phyloP scores from a whole-genome alignment of 2,329 filamentous ascomycete genomes.

The Xylaria sp. region DNA sequence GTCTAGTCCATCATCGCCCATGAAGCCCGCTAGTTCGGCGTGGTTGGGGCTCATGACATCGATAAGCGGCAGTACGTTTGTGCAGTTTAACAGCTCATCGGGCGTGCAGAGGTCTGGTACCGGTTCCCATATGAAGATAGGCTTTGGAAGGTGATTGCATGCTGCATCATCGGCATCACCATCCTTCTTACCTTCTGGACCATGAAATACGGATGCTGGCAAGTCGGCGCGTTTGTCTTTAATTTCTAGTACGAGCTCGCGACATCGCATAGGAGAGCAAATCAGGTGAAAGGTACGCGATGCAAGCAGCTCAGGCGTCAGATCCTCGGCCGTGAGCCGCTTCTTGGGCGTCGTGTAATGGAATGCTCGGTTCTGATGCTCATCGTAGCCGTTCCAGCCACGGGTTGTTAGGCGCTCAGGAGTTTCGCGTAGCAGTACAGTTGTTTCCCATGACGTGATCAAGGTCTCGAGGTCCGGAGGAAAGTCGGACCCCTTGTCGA shows the following conservation, averaged over 20 bases:
- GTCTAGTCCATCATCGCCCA: conserved; percentile 70
- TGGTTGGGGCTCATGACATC: conserved; percentile 84
- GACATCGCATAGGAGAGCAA: conserved; percentile 81
- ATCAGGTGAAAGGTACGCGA: conserved; percentile 88
- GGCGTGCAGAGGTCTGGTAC: conserved; percentile 88
- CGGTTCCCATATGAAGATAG: conserved; percentile 93
- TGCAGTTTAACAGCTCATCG: conserved; percentile 71
- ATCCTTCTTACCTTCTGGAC: neutral
- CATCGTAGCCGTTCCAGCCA: conserved; percentile 90
- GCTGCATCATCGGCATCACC: conserved; percentile 19
- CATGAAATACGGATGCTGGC: conserved; percentile 27
- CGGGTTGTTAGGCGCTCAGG: conserved; percentile 79
- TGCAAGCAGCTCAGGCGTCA: conserved; percentile 72
- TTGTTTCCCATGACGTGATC: conserved; percentile 80
- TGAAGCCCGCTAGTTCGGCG: conserved; percentile 85
- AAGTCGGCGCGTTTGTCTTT: conserved; percentile 63
- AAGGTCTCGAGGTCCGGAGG: conserved; percentile 70
- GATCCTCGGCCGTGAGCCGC: conserved; percentile 77
- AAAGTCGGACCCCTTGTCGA: conserved; percentile 91
- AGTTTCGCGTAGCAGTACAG: conserved; percentile 74
- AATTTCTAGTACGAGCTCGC: conserved; percentile 79
- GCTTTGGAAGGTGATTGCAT: conserved; percentile 56
- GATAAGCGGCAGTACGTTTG: conserved; percentile 69
- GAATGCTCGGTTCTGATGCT: conserved; percentile 78
- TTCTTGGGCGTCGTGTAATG: conserved; percentile 88